Base-by-base conservation (phyloP, 345 rosid genomes). In the Microcos paniculata region DNA sequence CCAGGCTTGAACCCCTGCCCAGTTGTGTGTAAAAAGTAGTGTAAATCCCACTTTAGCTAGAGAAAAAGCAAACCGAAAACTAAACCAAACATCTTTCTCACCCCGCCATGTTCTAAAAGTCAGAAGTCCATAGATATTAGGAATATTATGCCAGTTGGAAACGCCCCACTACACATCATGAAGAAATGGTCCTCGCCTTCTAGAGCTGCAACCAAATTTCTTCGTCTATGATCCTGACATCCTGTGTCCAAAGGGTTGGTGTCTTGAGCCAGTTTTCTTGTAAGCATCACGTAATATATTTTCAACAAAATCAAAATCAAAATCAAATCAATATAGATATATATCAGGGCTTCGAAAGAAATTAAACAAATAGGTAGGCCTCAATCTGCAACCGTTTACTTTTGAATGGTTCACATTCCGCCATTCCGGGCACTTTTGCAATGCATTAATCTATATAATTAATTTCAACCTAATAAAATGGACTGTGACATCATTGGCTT, bases 351-450 rank as follows among this genome's bases (percentile, higher is more conserved):
- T 10, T 19, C 5, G 24, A 19, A 9, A 19, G 12, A 35, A 35
- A 62, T 35, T 35, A n/a, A 62, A 18, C 0, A 33, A 62, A 62
- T 30, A 0, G 12, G 12, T 61, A 61, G 21, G 65, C 42, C 42
- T 12, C 28, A 40, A 40, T 62, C 67, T 31, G 21, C 30, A 62
- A 62, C 18, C 70, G 53, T 66, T 66, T 66, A 66, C 70, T 66
- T 66, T 23, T 23, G 33, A 66, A 23, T 4, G 55, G 31, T 31
- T 33, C 45, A 35, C 67, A 23, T 66, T 43, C 33, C 35, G 52
- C 33, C 12, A 66, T 42, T 8, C 13, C 8, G 16, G 9, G 4
- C 4, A 1, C 8, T 5, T 28, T 40, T 62, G 16, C 6, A 4
- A 23, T 55, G 59, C 14, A 23, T 21, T 8, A 23, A 8, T 1